Base-by-base conservation (phyloP, 129 eudicot genomes). In the Escallonia herrerae region DNA sequence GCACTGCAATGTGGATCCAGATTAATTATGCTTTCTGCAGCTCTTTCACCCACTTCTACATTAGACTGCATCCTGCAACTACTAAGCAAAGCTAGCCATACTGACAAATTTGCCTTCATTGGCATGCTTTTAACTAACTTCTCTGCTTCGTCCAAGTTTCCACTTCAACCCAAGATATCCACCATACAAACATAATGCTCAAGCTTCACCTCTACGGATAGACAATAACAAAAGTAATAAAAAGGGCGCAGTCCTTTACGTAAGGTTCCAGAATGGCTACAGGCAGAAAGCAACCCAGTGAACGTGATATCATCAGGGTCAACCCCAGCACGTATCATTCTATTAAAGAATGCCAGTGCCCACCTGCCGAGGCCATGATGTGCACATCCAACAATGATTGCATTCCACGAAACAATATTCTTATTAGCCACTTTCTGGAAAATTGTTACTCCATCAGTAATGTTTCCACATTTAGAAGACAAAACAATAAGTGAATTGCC, bases 181-280 rank as follows among this genome's bases (percentile, higher is more conserved):
- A 84, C 90, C 96, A 87, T 82, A 69, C 97, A 87, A 11, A 84
- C 81, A 79, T 84, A 91, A 52, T 91, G 97, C 82, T 87, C 95
- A 55, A 82, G 81, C 54, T 81, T 91, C 70, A 74, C 54, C 15
- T 78, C 60, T 22, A 67, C 59, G 10, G 78, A 46, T 51, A 39
- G 60, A 33, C 60, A 42, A 5, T 55, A 44, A 10, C 10, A 42
- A 40, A 91, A 66, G 59, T 70, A 78, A 14, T 74, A n/a, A 63
- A 84, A 85, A 40, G 87, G 50, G 57, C 13, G 40, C 74, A 73
- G 80, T 56, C 94, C 97, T 81, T 82, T 87, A 8, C 63, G 44
- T 22, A 87, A 68, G 90, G 80, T 70, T 13, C 94, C 95, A 5
- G 95, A 87, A 70, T 77, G 95, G 60, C 86, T 84, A 68, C 87